Conservation (phyloP, 2,329 filamentous ascomycete species). For the Aureobasidium sp. region DNA sequence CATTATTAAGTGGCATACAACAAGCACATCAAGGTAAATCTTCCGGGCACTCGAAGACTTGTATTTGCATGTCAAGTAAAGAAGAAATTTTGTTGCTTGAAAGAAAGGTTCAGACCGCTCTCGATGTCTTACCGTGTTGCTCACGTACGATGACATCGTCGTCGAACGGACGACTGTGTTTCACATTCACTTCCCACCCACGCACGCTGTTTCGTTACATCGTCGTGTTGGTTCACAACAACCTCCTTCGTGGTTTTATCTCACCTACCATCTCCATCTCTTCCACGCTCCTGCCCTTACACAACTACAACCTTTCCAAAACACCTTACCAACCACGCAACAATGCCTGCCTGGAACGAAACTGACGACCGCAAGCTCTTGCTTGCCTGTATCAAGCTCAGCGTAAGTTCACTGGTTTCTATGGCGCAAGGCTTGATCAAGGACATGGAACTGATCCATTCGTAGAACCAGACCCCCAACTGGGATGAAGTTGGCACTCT, state of each 20-base stretch:
- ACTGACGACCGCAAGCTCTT: slow-evolving; percentile 1
- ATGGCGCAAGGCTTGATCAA: no score
- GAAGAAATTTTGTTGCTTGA: background rate
- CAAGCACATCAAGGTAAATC: no score
- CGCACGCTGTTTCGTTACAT: background rate
- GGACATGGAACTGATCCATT: no score
- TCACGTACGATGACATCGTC: background rate
- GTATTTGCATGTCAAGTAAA: background rate
- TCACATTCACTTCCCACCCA: background rate
- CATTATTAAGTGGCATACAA: background rate
- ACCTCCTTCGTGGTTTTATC: background rate
- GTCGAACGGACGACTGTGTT: background rate
- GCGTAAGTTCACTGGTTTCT: no score
- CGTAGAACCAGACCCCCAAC: background rate
- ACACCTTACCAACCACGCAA: background rate
- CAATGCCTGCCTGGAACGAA: background rate
- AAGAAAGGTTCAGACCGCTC: background rate
- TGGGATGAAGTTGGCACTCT: slow-evolving; percentile 1
- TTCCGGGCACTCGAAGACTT: background rate
- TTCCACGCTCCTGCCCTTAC: background rate
- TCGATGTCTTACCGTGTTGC: background rate
- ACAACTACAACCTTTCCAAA: background rate
- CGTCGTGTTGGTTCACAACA: background rate
- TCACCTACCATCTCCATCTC: background rate
- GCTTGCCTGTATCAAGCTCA: no score